Evolutionary conservation across 192 early-diverging fungal species (phyloP).

Genomic region (Thoreauomyces humboldtii): DNA sequence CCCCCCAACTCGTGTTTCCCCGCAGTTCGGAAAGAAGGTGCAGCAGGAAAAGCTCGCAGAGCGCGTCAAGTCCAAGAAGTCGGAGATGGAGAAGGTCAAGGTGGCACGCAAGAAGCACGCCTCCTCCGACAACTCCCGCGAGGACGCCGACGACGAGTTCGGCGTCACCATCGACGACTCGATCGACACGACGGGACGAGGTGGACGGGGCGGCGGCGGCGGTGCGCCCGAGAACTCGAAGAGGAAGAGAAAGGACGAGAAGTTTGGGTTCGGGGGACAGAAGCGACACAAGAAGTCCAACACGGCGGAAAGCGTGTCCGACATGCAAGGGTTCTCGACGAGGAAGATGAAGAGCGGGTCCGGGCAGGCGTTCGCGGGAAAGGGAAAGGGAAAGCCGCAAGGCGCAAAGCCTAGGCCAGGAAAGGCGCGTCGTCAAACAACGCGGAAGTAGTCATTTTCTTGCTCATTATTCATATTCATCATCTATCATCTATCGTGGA

Average conservation of each 20-base stretch:
- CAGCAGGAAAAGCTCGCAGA: constrained; percentile 89
- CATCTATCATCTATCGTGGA: too few relatives aligned
- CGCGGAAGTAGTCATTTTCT: too few relatives aligned
- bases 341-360: constrained; percentile 38
- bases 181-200: constrained; percentile 13
- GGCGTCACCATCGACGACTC: constrained; percentile 65
- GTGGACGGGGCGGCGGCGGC: constrained; percentile 13
- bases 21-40: constrained; percentile 92
- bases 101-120: constrained; percentile 80
- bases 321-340: constrained; percentile 65
- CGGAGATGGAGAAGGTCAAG: constrained; percentile 89
- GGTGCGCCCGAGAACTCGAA: constrained; percentile 39
- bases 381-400: background rate
- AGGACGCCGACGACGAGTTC: constrained; percentile 61
- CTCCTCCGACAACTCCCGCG: constrained; percentile 37
- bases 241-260: constrained; percentile 72
- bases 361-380: background rate
- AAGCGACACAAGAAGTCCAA: constrained; percentile 78
- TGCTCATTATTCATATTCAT: too few relatives aligned
- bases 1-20: background rate
- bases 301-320: constrained; percentile 70
- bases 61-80: constrained; percentile 80
- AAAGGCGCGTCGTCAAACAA: background rate
- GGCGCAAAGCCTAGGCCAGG: background rate
- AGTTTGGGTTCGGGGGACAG: constrained; percentile 91